A percentile compares a stretch with the other conserved stretches of the same genome.
These are phyloP conservation scores for Rutidosis leptorrhynchoides DNA, from an alignment of 129 eudicot genomes.

Conservation along the genomic window DNA sequence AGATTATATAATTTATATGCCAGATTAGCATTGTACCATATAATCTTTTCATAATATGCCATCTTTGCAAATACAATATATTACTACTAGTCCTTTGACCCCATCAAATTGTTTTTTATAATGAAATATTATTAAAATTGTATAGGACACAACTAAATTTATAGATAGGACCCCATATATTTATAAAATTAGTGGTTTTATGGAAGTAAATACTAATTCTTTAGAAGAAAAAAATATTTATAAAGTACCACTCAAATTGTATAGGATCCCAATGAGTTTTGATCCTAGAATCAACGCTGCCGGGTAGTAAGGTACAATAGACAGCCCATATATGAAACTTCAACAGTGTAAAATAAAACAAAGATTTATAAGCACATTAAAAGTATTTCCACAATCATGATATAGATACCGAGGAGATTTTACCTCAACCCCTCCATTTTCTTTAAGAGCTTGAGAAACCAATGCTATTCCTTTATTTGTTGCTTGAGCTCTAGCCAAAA, in stretches of 20 bases:
- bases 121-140: no score
- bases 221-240: no score
- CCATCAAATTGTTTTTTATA: no score
- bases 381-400: conserved; percentile 2
- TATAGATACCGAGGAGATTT: conserved; percentile 14
- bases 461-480: conserved; percentile 67
- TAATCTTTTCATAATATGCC: neutral
- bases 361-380: neutral
- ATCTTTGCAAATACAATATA: conserved; percentile 1
- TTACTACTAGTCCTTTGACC: no score
- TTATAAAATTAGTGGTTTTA: no score
- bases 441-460: conserved; percentile 68
- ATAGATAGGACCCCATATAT: neutral
- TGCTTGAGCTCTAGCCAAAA: conserved; percentile 75
- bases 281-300: no score
- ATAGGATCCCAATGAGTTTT: no score
- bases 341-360: neutral
- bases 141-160: no score
- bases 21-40: conserved; percentile 1
- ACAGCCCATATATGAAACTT: neutral
- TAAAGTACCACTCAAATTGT: no score
- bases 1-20: neutral
- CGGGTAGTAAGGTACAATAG: neutral
- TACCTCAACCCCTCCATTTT: conserved; percentile 77
- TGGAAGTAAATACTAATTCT: no score